Evolutionary conservation across 495 filamentous ascomycete genomes (phyloP).

Genomic region (Xylaria nigripes): DNA sequence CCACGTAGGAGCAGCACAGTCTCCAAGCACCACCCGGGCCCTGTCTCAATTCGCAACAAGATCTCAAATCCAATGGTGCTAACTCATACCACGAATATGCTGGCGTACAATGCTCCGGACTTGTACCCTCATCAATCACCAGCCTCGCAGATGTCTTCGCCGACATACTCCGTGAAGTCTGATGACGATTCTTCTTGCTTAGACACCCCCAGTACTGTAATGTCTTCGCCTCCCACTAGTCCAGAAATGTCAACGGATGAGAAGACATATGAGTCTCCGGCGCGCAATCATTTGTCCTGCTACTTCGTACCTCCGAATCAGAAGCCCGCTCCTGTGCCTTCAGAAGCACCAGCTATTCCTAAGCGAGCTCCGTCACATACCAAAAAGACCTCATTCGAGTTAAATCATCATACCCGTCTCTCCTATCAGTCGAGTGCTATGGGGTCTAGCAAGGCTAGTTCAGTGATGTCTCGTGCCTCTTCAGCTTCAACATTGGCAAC

Average conservation of each 20-base stretch:
- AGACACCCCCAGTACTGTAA: conserved; percentile 50
- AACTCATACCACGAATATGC: conserved; percentile 90
- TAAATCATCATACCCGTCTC: conserved; percentile 53
- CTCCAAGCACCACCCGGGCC: conserved; percentile 24
- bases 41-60: conserved; percentile 45
- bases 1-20: conserved; percentile 42
- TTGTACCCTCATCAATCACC: conserved; percentile 47
- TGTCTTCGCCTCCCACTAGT: conserved; percentile 55
- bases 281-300: conserved; percentile 69
- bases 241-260: conserved; percentile 64
- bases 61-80: conserved; percentile 85
- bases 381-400: conserved; percentile 51
- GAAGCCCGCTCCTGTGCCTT: conserved; percentile 26
- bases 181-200: conserved; percentile 44
- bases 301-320: conserved; percentile 60
- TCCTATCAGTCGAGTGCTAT: conserved; percentile 39
- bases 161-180: conserved; percentile 46
- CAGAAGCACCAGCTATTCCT: conserved; percentile 58
- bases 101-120: conserved; percentile 87
- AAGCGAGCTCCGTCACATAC: conserved; percentile 74
- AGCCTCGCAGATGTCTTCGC: conserved; percentile 49
- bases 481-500: conserved; percentile 41
- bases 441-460: conserved; percentile 38
- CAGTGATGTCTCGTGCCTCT: conserved; percentile 39
- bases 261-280: conserved; percentile 48